Evolutionary conservation across 2,329 filamentous ascomycete species (phyloP).

Genomic region (Aurifilum marmelostoma): DNA sequence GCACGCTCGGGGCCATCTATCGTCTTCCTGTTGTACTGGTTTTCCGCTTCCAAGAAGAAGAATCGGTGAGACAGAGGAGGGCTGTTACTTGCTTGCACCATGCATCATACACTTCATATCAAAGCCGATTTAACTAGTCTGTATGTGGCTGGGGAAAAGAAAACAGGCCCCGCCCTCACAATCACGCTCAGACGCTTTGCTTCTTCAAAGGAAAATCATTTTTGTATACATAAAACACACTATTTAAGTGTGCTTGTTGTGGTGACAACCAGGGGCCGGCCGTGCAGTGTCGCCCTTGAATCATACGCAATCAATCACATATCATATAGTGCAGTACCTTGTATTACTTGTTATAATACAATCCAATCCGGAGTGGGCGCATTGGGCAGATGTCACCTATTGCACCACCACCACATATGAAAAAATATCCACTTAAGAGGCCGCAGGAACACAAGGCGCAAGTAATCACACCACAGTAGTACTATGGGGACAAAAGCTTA

Average conservation of each 20-base stretch:
- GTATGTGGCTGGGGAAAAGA: background rate
- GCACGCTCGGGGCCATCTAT: background rate
- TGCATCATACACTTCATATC: no score
- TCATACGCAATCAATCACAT: background rate
- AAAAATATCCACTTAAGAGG: background rate
- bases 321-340: background rate
- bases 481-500: background rate
- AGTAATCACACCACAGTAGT: background rate
- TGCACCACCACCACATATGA: no score
- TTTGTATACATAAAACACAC: background rate
- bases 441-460: background rate
- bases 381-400: background rate
- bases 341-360: background rate
- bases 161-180: background rate
- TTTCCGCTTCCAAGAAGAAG: no score
- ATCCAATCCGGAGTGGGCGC: background rate
- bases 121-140: background rate
- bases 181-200: background rate
- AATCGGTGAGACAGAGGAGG: no score
- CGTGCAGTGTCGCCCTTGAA: background rate
- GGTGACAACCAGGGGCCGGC: background rate
- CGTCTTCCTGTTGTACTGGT: no score
- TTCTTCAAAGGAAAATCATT: background rate
- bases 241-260: background rate
- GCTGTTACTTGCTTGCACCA: no score